Base-by-base conservation (phyloP, 768 basidiomycete species). In the Gymnopilus dilepis region DNA sequence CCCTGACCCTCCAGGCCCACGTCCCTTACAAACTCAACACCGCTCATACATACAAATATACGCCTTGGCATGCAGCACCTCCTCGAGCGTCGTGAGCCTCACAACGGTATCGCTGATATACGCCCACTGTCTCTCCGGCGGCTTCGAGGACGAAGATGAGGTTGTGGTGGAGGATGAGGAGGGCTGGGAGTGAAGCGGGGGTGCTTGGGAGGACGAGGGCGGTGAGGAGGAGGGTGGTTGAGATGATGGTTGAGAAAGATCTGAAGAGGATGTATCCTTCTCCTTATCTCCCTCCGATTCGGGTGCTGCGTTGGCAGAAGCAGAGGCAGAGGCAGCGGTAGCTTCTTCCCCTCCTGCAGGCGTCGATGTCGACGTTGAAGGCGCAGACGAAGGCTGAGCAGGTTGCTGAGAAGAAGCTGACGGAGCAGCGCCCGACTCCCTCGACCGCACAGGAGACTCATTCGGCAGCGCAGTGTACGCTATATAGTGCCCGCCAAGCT, bases 1-100 rank as follows among this genome's bases (percentile, higher is more conserved):
- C n/a, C n/a, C n/a, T n/a, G n/a, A n/a, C n/a, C n/a, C n/a, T n/a
- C n/a, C n/a, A n/a, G n/a, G n/a, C n/a, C n/a, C n/a, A n/a, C n/a
- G n/a, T n/a, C n/a, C n/a, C n/a, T n/a, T n/a, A n/a, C n/a, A n/a
- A n/a, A n/a, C 33, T 77, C 67, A 88, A 68, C 90, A 79, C 56
- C 90, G 83, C 77, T 94, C 92, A 71, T 94, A 94, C 88, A 96
- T 95, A 76, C 94, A 94, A 52, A 97, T 84, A 74, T 97, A 99
- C 34, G 95, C 95, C 73, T 92, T 96, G 60, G 89, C 88, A 73
- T 89, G 90, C 70, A 97, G 79, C 2, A 97, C 96, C 72, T 97
- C 96, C 43, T 95, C 93, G 50, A 97, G 73, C 42, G 88, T 85
- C 9, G 90, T 86, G 47, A 92, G 77, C 45, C 91, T 82, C n/a